Base-by-base conservation (phyloP, 345 rosid species). In the Garcia nutans region DNA sequence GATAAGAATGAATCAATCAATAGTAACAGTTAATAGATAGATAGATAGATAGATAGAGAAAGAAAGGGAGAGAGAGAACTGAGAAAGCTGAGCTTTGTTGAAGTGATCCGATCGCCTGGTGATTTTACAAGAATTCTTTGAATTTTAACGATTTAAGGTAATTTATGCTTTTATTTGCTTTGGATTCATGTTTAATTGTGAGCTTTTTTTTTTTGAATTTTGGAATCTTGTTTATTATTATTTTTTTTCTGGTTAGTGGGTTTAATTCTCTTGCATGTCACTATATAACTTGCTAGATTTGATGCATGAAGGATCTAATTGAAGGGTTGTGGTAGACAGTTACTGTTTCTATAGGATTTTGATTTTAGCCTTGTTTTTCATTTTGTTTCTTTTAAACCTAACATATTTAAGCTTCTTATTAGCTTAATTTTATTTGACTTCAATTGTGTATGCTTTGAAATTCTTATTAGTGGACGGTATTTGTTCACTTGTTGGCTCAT, bases 211-310 rank as follows among this genome's bases (percentile, higher is more conserved):
- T 45, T 26, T 28, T 22, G 6, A 3, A 5, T 12, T 68, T 37
- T 66, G 31, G 13, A 11, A 47, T 47, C 10, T 45, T 5, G 7
- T 45, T 45, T 45, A 1, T 45, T 45, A 0, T 45, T 45, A 7
- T 45, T 47, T 47, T 47, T 47, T 47, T 47, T 3, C 10, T 2
- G 10, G 10, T 10, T 10, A 47, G 41, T 54, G 13, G 22, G 65
- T 16, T 60, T 13, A 72, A 42, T 72, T 60, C 12, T 44, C 23
- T 59, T 72, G 67, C 45, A 61, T 72, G 65, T 10, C 15, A 10
- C 8, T 60, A 6, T 15, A 22, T 72, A 23, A 16, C 13, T 72
- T 72, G 17, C 23, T 72, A 47, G 42, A 72, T 72, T 72, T 42
- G 57, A 28, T 61, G 54, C 31, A 5, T 44, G 42, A 41, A 44